These are phyloP conservation scores for Balakata baccata DNA, from an alignment of 345 rosid genomes.

Conservation along the genomic window DNA sequence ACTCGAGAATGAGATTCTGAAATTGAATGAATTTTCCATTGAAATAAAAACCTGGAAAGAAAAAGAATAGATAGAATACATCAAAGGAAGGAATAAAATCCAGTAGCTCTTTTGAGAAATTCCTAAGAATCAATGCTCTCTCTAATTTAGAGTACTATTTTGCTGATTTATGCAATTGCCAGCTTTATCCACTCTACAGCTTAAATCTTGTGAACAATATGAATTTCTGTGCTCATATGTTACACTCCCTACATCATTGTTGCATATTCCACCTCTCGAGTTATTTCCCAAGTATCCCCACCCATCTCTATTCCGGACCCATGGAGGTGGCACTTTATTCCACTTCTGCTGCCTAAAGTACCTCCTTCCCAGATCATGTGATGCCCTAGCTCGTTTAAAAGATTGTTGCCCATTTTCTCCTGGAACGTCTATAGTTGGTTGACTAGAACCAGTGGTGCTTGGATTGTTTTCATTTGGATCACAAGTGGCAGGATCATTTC, in stretches of 20 bases:
- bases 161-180: conserved; percentile 41
- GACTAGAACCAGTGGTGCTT: conserved; percentile 30
- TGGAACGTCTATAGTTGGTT: conserved; percentile 31
- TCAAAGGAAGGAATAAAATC: conserved; percentile 31
- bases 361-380: conserved; percentile 61
- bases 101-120: conserved; percentile 30
- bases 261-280: conserved; percentile 29
- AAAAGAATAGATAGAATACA: conserved; percentile 61
- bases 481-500: conserved; percentile 18
- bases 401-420: conserved; percentile 32
- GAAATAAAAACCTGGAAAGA: conserved; percentile 21
- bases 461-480: conserved; percentile 33
- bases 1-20: conserved; percentile 20
- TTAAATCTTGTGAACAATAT: conserved; percentile 35
- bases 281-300: conserved; percentile 35
- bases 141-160: conserved; percentile 34
- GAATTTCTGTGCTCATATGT: conserved; percentile 37
- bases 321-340: conserved; percentile 49
- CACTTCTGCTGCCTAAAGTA: conserved; percentile 82
- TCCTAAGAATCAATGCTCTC: conserved; percentile 41
- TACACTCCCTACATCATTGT: conserved; percentile 27
- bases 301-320: conserved; percentile 51
- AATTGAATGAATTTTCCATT: conserved; percentile 31
- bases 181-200: conserved; percentile 44
- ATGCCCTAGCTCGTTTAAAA: conserved; percentile 48